A percentile compares a stretch with the other conserved stretches of the same genome.
Conservation (phyloP, 2,329 filamentous ascomycete genomes). For the Fusarium irregulare region DNA sequence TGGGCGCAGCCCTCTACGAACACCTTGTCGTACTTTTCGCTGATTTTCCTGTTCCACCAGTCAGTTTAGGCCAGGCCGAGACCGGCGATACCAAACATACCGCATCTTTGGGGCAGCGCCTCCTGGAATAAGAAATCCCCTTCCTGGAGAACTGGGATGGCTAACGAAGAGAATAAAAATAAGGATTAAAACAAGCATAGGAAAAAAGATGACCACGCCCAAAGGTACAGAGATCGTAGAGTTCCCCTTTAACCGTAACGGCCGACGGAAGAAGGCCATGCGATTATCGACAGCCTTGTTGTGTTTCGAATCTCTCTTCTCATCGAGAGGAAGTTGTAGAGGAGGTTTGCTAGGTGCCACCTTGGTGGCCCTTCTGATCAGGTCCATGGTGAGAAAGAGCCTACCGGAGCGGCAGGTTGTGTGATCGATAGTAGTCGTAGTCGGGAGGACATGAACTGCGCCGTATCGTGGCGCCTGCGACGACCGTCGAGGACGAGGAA, state of each 20-base stretch:
- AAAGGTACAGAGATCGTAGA: constrained; percentile 93
- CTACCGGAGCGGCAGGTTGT: constrained; percentile 56
- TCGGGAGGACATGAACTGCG: constrained; percentile 44
- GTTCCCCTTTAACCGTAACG: constrained; percentile 89
- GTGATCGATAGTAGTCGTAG: constrained; percentile 47
- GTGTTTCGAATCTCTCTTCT: constrained; percentile 58
- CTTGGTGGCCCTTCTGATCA: constrained; percentile 66
- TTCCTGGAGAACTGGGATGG: constrained; percentile 84
- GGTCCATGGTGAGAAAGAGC: constrained; percentile 61
- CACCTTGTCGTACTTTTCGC: constrained; percentile 95
- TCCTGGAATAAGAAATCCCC: constrained; percentile 82
- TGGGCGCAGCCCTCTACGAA: constrained; percentile 92
- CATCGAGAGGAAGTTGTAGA: constrained; percentile 60
- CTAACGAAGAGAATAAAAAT: constrained; percentile 90
- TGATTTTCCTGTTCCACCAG: constrained; percentile 80
- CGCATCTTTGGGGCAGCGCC: constrained; percentile 90
- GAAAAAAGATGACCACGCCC: constrained; percentile 92
- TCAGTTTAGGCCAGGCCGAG: constrained; percentile 31
- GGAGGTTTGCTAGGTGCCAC: constrained; percentile 58
- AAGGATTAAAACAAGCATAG: constrained; percentile 88
- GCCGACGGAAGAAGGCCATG: constrained; percentile 85
- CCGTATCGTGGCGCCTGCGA: constrained; percentile 45
- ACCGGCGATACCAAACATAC: constrained; percentile 61
- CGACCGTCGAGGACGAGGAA: constrained; percentile 25
- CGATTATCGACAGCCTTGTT: constrained; percentile 59